Conservation (phyloP, 441 rosid species). For the Euphorbia celastroides region DNA sequence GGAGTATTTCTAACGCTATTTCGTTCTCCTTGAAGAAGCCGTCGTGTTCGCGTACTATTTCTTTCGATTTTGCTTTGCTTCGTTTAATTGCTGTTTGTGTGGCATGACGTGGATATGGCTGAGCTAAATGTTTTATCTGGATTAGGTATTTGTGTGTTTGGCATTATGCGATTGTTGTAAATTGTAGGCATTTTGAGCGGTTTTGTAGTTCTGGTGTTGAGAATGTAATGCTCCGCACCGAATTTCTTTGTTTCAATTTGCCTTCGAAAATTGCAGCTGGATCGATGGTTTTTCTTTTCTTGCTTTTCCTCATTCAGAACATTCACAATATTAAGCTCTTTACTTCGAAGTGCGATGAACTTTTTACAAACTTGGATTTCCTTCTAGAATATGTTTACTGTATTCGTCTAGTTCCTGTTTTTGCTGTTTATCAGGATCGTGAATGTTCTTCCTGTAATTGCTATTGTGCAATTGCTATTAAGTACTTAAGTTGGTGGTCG, state of each 20-base stretch:
- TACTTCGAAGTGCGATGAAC: too few relatives aligned
- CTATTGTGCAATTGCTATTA: not conserved
- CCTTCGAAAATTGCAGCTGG: not conserved
- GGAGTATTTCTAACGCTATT: constrained; percentile 27
- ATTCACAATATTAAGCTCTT: too few relatives aligned
- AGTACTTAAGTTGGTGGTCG: not conserved
- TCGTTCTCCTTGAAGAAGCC: constrained; percentile 44
- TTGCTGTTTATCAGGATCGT: not conserved
- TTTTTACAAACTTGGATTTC: too few relatives aligned
- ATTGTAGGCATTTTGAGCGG: not conserved
- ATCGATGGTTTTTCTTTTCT: not conserved
- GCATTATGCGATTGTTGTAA: not conserved
- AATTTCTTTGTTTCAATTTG: not conserved
- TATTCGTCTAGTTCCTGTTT: not conserved
- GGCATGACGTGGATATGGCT: not conserved
- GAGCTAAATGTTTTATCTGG: not conserved
- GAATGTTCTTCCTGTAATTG: not conserved
- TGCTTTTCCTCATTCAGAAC: not conserved
- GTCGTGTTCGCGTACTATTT: constrained; percentile 41
- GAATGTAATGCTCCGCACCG: not conserved
- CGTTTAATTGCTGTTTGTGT: not conserved
- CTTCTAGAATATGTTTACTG: not conserved
- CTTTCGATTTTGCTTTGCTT: not conserved
- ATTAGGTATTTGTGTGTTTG: not conserved
- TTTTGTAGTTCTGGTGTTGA: not conserved